Base-by-base conservation (phyloP, 129 eudicot species). In the Cynara cardunculus region DNA sequence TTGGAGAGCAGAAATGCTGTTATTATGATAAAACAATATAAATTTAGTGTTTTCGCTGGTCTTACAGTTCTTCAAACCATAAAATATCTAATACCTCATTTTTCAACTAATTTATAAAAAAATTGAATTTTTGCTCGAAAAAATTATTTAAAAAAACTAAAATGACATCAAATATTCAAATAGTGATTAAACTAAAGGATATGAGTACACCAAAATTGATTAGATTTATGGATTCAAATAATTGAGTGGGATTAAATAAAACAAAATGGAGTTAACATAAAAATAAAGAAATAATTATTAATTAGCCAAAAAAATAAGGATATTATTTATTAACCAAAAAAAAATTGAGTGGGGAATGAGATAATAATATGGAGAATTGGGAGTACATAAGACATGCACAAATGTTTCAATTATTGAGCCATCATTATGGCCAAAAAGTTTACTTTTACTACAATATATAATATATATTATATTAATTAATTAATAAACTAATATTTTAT, bases 341-440 rank as follows among this genome's bases (percentile, higher is more conserved):
- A 35, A 71, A 83, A 30, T 19, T 70, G 68, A 64, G 86, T 82
- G 86, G 86, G 73, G 70, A 69, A 71, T 69, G 76, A 35, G 78
- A 76, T 76, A 82, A 25, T 69, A 76, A 59, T 70, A 76, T 82
- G 66, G 69, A 76, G 82, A 78, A 77, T 37, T 77, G 76, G 82
- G 86, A 72, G 46, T 83, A 83, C 79, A 83, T 83, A 83, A 72
- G 86, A 78, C 82, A 83, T 77, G 86, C 83, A 83, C 86, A 83
- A 71, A 71, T 35, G 70, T 64, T 71, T 78, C 86, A 83, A 78
- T 83, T 83, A 83, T 83, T 83, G 83, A 71, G 75, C 86, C 86
- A 83, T 83, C 86, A 83, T 83, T 83, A 77, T n/a, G 8, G 39
- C 74, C 83, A 77, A 83, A 83, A 83, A 77, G 86, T 77, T 83